A percentile compares a stretch with the other conserved stretches of the same genome.
Evolutionary conservation across 1,139 yeast genomes (phyloP).

Genomic region (Yamadazyma aaseri): DNA sequence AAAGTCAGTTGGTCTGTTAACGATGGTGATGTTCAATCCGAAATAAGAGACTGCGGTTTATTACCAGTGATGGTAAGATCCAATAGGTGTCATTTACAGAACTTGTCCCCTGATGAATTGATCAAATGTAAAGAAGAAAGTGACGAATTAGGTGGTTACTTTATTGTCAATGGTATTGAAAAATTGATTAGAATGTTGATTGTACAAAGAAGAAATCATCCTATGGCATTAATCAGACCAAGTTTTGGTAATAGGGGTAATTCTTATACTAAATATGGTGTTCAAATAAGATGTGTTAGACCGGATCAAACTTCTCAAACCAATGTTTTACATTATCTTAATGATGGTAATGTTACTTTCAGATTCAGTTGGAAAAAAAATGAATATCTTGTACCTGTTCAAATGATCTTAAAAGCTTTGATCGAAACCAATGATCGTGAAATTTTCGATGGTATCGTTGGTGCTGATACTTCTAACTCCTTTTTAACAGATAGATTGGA

Average conservation of each 20-base stretch:
- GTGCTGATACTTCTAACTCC: conserved; percentile 81
- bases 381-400: conserved; percentile 90
- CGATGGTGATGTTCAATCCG: conserved; percentile 77
- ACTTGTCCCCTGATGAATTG: conserved; percentile 76
- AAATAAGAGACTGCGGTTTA: conserved; percentile 88
- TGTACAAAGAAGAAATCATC: conserved; percentile 96
- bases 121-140: conserved; percentile 83
- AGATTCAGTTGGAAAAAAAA: conserved; percentile 96
- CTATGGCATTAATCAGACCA: conserved; percentile 96
- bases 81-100: conserved; percentile 87
- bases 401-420: conserved; percentile 89
- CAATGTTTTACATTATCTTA: conserved; percentile 90
- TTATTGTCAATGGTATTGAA: conserved; percentile 94
- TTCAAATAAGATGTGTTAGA: conserved; percentile 90
- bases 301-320: conserved; percentile 98
- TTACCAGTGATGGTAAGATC: conserved; percentile 89
- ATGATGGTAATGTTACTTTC: conserved; percentile 94
- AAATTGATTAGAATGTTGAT: conserved; percentile 94
- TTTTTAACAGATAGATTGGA: conserved; percentile 98
- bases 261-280: conserved; percentile 83
- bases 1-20: conserved; percentile 85
- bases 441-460: conserved; percentile 93
- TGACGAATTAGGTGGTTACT: conserved; percentile 96
- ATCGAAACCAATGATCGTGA: conserved; percentile 91
- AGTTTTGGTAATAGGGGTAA: conserved; percentile 94